phyloP scores from a whole-genome alignment of 2,329 filamentous ascomycete species.

The Exophiala bonariae region DNA sequence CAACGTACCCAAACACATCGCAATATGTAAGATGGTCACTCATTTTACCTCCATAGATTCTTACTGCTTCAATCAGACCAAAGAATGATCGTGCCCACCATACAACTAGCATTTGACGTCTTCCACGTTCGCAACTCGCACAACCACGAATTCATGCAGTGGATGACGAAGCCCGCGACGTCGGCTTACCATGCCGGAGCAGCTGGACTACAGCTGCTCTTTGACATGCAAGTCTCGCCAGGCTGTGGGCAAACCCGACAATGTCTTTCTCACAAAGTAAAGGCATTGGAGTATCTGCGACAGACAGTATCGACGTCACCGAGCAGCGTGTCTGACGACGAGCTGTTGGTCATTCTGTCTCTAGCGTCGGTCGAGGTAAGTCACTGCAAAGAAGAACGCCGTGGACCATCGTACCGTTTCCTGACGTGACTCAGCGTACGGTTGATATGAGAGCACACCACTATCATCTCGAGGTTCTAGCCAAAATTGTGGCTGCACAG shows the following conservation, averaged over 20 bases:
- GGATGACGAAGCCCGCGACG: constrained; percentile 9
- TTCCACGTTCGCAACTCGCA: constrained; percentile 9
- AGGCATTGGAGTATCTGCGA: constrained; percentile 3
- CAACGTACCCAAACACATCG: constrained; percentile 4
- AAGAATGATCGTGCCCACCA: not conserved
- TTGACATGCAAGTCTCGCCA: constrained; percentile 6
- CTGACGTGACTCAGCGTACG: constrained; percentile 2
- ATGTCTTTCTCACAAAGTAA: constrained; percentile 8
- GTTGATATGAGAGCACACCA: constrained; percentile 8
- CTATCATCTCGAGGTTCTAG: constrained; percentile 8
- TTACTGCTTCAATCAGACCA: not conserved
- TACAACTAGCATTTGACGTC: constrained; percentile 8
- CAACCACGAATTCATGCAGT: constrained; percentile 8
- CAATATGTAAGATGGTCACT: constrained; percentile 7
- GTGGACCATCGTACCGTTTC: constrained; percentile 4
- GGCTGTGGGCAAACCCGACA: constrained; percentile 4
- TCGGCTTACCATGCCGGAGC: constrained; percentile 9
- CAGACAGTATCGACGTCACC: constrained; percentile 2
- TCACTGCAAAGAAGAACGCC: too few species aligned
- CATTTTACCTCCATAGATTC: not conserved
- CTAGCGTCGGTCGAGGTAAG: constrained; percentile 2
- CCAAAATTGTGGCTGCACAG: constrained; percentile 6
- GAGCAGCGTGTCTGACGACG: constrained; percentile 2
- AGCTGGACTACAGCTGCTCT: constrained; percentile 8
- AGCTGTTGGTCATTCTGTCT: constrained; percentile 4